A percentile compares a stretch with the other conserved stretches of the same genome.
These are phyloP conservation scores for Talaromyces verruculosus DNA, from an alignment of 2,329 filamentous ascomycete species.

Conservation along the genomic window DNA sequence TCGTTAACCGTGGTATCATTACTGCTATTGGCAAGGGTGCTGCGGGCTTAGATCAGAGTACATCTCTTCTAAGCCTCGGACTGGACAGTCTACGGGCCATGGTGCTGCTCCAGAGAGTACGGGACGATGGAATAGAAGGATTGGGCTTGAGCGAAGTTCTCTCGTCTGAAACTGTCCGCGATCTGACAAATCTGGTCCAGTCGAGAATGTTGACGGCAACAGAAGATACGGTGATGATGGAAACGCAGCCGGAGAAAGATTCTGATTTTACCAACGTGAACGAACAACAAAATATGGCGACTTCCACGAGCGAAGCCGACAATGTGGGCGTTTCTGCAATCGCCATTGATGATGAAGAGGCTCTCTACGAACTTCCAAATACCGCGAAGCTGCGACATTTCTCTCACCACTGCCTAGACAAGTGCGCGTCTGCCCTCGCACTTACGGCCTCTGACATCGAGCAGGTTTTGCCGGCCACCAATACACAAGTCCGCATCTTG, in stretches of 20 bases:
- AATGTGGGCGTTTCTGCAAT: constrained; percentile 1
- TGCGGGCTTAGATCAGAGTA: constrained; percentile 23
- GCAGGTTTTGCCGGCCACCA: constrained; percentile 8
- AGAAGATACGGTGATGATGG: not conserved
- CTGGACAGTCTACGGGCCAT: constrained; percentile 41
- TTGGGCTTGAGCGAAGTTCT: constrained; percentile 33
- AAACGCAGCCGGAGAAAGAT: not conserved
- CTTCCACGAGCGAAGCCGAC: not conserved
- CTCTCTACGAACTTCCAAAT: constrained; percentile 3
- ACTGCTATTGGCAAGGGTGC: not conserved
- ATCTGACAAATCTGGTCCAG: constrained; percentile 3
- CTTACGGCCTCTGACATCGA: constrained; percentile 5
- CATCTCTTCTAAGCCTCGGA: constrained; percentile 30
- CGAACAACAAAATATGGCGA: not conserved
- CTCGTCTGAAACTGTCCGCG: constrained; percentile 27
- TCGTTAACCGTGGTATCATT: not conserved
- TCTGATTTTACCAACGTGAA: not conserved
- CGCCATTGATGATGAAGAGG: constrained; percentile 4
- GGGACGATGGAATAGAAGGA: constrained; percentile 29
- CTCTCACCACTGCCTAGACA: not conserved
- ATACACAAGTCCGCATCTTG: constrained; percentile 1
- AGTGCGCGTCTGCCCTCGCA: constrained; percentile 1
- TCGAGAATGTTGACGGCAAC: not conserved
- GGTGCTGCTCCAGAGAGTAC: constrained; percentile 34
- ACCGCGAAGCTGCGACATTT: constrained; percentile 7